Evolutionary conservation across 2,329 filamentous ascomycete genomes (phyloP).

Genomic region (Neurospora sp.): DNA sequence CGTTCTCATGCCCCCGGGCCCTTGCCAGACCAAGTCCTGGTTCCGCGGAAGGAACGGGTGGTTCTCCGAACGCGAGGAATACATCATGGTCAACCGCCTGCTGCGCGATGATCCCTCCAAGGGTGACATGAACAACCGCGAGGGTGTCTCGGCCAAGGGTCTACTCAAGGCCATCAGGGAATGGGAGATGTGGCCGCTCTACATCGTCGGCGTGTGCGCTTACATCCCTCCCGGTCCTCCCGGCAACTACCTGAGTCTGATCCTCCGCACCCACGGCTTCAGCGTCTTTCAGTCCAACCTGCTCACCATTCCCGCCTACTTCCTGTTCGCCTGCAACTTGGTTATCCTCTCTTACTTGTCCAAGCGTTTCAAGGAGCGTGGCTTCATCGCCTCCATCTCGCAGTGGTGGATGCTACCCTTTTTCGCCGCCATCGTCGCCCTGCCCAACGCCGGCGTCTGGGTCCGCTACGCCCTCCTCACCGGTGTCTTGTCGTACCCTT

Average conservation of each 20-base stretch:
- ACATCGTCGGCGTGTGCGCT: conserved; percentile 40
- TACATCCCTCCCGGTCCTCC: conserved; percentile 32
- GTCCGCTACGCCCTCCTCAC: conserved; percentile 28
- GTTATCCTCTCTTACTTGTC: conserved; percentile 36
- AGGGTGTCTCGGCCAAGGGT: conserved; percentile 35
- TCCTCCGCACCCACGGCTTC: conserved; percentile 39
- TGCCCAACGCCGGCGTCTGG: conserved; percentile 25
- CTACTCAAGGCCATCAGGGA: conserved; percentile 40
- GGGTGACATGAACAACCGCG: conserved; percentile 46
- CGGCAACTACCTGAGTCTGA: conserved; percentile 39
- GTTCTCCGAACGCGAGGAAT: conserved; percentile 48
- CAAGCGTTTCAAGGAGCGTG: conserved; percentile 29
- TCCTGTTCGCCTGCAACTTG: conserved; percentile 35
- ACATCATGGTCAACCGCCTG: conserved; percentile 49
- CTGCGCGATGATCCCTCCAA: conserved; percentile 47
- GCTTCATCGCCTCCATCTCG: conserved; percentile 27
- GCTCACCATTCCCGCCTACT: conserved; percentile 40
- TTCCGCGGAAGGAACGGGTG: conserved; percentile 37
- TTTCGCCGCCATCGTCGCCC: conserved; percentile 25
- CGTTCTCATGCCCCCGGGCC: conserved; percentile 40
- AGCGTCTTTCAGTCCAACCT: conserved; percentile 45
- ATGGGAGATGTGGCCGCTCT: conserved; percentile 47
- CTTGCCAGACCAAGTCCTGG: conserved; percentile 37
- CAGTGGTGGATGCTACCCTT: conserved; percentile 36
- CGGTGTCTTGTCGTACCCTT: conserved; percentile 36